These are phyloP conservation scores for Hamigera avellanea DNA, from an alignment of 495 filamentous ascomycete genomes.

Conservation along the genomic window DNA sequence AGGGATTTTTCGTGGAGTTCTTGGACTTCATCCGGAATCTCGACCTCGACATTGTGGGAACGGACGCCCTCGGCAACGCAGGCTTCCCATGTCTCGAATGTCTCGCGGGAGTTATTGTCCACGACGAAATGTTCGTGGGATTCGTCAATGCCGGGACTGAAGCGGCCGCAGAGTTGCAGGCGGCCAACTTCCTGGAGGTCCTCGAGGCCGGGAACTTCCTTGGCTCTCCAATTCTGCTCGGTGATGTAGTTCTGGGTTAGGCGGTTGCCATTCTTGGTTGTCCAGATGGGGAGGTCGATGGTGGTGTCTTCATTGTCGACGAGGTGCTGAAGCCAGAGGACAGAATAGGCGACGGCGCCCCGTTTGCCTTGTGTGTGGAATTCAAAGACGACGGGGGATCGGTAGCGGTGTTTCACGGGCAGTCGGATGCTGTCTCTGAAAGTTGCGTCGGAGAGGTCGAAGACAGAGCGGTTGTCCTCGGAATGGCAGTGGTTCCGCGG, in stretches of 20 bases:
- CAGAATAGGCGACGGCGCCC: slow-evolving; percentile 58
- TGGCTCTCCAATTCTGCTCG: slow-evolving; percentile 47
- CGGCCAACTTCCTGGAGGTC: slow-evolving; percentile 72
- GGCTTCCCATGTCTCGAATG: slow-evolving; percentile 88
- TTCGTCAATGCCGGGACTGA: slow-evolving; percentile 83
- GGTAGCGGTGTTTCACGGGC: slow-evolving; percentile 81
- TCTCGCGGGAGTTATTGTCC: slow-evolving; percentile 83
- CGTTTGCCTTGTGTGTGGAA: slow-evolving; percentile 61
- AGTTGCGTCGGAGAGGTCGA: slow-evolving; percentile 49
- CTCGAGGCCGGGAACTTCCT: slow-evolving; percentile 49
- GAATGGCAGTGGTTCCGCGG: slow-evolving; percentile 40
- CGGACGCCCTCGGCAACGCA: slow-evolving; percentile 79
- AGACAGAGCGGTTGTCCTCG: slow-evolving; percentile 52
- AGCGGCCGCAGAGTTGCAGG: slow-evolving; percentile 62
- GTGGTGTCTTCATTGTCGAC: slow-evolving; percentile 63
- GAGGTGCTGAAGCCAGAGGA: slow-evolving; percentile 77
- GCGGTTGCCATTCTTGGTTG: slow-evolving; percentile 56
- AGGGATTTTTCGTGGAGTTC: slow-evolving; percentile 71
- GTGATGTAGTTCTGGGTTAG: slow-evolving; percentile 89
- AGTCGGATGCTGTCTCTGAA: slow-evolving; percentile 53
- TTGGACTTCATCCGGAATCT: slow-evolving; percentile 53
- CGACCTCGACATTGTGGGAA: slow-evolving; percentile 47
- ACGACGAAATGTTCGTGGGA: slow-evolving; percentile 74
- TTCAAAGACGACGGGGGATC: slow-evolving; percentile 80
- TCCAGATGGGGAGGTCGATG: slow-evolving; percentile 81